Base-by-base conservation (phyloP, 2,329 filamentous ascomycete species). In the Talaromyces sp. region DNA sequence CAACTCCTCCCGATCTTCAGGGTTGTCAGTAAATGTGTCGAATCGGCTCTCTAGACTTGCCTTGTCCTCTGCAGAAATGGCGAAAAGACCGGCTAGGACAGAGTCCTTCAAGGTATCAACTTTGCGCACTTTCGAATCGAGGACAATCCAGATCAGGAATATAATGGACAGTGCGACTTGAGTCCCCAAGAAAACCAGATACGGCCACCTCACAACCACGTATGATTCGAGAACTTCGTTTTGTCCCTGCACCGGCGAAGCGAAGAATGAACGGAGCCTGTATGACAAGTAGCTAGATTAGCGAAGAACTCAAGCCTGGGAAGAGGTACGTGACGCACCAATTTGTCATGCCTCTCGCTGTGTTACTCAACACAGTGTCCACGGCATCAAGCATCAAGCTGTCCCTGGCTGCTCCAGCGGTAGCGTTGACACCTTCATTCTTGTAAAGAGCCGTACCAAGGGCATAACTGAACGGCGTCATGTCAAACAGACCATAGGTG, bases 71-170 rank as follows among this genome's bases (percentile, higher is more conserved):
- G 61, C 44, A 46, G 44, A 40, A 46, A 63, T 28, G 16, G 61
- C 56, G 44, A 63, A 55, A 5, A 63, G 56, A 18, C 40, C 21
- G 35, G 61, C 55, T 12, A 59, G 21, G 9, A 35, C 61, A 18
- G 61, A 63, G 7, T 63, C 48, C 46, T 63, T 63, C 56, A 63
- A 46, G 9, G 55, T 59, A 31, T 58, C 56, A 16, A 59, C 28
- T 37, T 63, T 63, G 18, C 44, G 55, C 28, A 58, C 39, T 40
- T 44, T 58, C 2, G 61, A 58, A 23, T 63, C 55, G n/a, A 63
- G 37, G 6, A 63, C 52, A 5, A 63, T 25, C 61, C 61, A 63
- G 21, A 55, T 50, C 9, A 63, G 21, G 11, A 59, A 63, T 7
- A 59, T 31, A 12, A 39, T 54, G n/a, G 61, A 59, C 8, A 63